These are phyloP conservation scores for Alternaria sp. DNA, from an alignment of 2,329 filamentous ascomycete species.

Conservation along the genomic window DNA sequence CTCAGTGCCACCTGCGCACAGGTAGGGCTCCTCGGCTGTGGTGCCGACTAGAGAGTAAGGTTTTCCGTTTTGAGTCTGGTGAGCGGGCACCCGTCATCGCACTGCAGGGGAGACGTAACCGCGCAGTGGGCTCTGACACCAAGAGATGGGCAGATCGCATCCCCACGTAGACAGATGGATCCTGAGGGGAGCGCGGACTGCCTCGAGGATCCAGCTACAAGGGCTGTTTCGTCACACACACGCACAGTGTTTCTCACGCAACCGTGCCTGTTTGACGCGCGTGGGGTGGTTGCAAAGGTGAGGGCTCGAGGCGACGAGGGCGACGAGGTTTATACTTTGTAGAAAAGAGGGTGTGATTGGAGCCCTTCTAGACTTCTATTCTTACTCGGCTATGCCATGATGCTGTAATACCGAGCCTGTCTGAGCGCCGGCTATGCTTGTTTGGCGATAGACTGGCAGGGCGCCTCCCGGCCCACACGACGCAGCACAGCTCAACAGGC, in stretches of 20 bases:
- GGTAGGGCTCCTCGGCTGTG: constrained; percentile 10
- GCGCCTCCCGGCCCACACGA: constrained; percentile 9
- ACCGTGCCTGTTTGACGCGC: constrained; percentile 9
- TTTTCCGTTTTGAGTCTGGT: constrained; percentile 7
- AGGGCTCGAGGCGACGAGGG: not conserved
- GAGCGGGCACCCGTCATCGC: constrained; percentile 12
- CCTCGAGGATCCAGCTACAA: not conserved
- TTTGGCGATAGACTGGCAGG: constrained; percentile 21
- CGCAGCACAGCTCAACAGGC: constrained; percentile 20
- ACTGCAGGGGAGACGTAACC: constrained; percentile 12
- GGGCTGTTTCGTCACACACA: constrained; percentile 8
- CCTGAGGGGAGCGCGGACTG: not conserved
- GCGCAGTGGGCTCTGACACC: not conserved
- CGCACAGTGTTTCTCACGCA: constrained; percentile 13
- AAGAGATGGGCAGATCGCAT: constrained; percentile 1
- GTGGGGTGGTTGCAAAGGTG: not conserved
- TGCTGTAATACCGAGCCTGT: constrained; percentile 24
- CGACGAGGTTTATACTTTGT: not conserved
- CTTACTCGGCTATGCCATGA: constrained; percentile 10
- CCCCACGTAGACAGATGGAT: not conserved
- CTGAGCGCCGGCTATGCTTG: constrained; percentile 14
- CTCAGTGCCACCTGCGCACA: constrained; percentile 1
- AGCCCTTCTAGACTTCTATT: constrained; percentile 5
- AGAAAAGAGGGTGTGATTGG: not conserved
- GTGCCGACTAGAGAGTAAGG: constrained; percentile 7